Evolutionary conservation across 2,329 filamentous ascomycete species (phyloP).

Genomic region (Fusarium vanettenii): DNA sequence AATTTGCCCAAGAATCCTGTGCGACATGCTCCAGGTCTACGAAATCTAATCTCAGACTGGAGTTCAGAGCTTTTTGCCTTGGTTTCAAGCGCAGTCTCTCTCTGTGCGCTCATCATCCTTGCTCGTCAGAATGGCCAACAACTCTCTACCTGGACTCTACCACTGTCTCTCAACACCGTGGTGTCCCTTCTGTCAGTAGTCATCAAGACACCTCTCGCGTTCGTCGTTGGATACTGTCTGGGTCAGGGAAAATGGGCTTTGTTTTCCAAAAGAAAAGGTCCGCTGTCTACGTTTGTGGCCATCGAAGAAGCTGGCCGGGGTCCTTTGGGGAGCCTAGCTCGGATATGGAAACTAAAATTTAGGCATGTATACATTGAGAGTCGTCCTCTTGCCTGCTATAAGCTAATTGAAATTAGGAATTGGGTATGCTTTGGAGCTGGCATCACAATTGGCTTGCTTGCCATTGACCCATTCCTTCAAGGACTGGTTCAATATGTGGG

Average conservation of each 20-base stretch:
- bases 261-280: background rate
- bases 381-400: no score
- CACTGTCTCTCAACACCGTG: background rate
- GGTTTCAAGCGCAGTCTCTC: background rate
- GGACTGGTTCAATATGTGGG: conserved; percentile 1
- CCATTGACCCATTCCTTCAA: conserved; percentile 4
- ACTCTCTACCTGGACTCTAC: background rate
- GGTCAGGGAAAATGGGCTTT: conserved; percentile 1
- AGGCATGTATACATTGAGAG: background rate
- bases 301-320: conserved; percentile 11
- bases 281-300: background rate
- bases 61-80: background rate
- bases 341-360: background rate
- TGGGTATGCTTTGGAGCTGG: conserved; percentile 9
- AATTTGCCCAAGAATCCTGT: no score
- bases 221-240: background rate
- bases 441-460: background rate
- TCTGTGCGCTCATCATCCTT: background rate
- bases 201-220: conserved; percentile 4
- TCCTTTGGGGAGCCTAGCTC: background rate
- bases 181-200: background rate
- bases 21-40: background rate
- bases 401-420: background rate
- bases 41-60: background rate
- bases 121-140: background rate